phyloP scores from a whole-genome alignment of 768 basidiomycete genomes.

The Sarcomyxa edulis region DNA sequence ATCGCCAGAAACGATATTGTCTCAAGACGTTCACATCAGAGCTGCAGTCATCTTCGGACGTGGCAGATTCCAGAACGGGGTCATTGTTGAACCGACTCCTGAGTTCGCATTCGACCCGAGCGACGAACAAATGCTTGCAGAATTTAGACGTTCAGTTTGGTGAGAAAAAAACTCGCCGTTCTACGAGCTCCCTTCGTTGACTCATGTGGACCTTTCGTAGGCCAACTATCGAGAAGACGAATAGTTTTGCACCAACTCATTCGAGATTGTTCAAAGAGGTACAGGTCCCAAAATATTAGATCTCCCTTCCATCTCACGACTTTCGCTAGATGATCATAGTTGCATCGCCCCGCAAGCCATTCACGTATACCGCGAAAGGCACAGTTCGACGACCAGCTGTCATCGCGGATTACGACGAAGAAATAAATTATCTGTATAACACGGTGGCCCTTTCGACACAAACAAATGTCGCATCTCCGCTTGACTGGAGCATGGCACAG shows the following conservation, averaged over 20 bases:
- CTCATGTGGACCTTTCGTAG: too few species aligned
- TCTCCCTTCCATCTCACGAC: background rate
- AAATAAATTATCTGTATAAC: slow-evolving; percentile 27
- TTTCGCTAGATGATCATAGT: slow-evolving; percentile 30
- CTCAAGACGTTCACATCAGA: slow-evolving; percentile 13
- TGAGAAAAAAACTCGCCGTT: background rate
- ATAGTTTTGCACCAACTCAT: slow-evolving; percentile 18
- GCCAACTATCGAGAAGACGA: slow-evolving; percentile 18
- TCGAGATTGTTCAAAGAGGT: slow-evolving; percentile 23
- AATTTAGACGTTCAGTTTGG: slow-evolving; percentile 3
- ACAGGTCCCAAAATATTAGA: background rate
- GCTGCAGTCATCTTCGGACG: slow-evolving; percentile 25
- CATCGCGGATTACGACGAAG: slow-evolving; percentile 22
- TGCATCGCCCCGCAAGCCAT: slow-evolving; percentile 23
- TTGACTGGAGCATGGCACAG: background rate
- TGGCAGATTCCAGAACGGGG: slow-evolving; percentile 21
- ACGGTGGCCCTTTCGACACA: background rate
- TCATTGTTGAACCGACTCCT: slow-evolving; percentile 21
- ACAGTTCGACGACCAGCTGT: slow-evolving; percentile 21
- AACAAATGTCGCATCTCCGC: background rate
- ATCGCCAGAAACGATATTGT: slow-evolving; percentile 14
- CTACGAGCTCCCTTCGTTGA: slow-evolving; percentile 11
- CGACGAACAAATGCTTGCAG: slow-evolving; percentile 6
- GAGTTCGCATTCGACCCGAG: slow-evolving; percentile 11
- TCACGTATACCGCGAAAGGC: slow-evolving; percentile 26